Base-by-base conservation (phyloP, 495 filamentous ascomycete genomes). In the Penicillium arizonense region DNA sequence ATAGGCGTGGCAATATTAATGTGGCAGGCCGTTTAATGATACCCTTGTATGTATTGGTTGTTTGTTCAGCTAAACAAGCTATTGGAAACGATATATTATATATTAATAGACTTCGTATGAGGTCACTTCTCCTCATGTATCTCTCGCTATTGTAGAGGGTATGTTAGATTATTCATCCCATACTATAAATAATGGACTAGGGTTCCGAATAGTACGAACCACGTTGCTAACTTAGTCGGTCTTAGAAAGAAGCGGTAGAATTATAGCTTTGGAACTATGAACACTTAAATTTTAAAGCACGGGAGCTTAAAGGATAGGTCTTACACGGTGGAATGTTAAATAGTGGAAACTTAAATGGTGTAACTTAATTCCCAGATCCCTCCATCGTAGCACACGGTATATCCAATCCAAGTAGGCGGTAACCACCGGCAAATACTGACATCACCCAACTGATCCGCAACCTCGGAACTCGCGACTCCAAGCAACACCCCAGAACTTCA, bases 401-500 rank as follows among this genome's bases (percentile, higher is more conserved):
- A 10, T 24, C 33, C 50, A 11, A 47, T 48, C 26, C 9, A 42
- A 44, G 52, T 36, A 67, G 56, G 64, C 64, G 62, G 64, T 68
- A 20, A 55, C 23, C 14, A 1, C 4, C 28, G 53, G 45, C 58
- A 64, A 11, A 39, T 26, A 26, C 57, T 72, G 67, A 72, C 69
- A 70, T 72, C 69, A 72, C 66, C 66, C 47, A 20, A 45, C 11
- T 39, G 13, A 12, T 12, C 34, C 38, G 28, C 30, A 14, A 24
- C 16, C 45, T 9, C 50, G 42, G 43, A 45, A 47, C 8, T 18
- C 45, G 35, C 50, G 34, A 36, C 44, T 23, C 9, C 40, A 18
- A 18, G 39, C 26, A 52, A 36, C 47, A 52, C 42, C 20, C 10
- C 14, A 11, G 28, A 24, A 23, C 41, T 41, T 39, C 18, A 12